Percentiles rank a stretch among this genome's conserved stretches.
phyloP scores from a whole-genome alignment of 2,329 filamentous ascomycete species.

The Leptoxyphium fumago region DNA sequence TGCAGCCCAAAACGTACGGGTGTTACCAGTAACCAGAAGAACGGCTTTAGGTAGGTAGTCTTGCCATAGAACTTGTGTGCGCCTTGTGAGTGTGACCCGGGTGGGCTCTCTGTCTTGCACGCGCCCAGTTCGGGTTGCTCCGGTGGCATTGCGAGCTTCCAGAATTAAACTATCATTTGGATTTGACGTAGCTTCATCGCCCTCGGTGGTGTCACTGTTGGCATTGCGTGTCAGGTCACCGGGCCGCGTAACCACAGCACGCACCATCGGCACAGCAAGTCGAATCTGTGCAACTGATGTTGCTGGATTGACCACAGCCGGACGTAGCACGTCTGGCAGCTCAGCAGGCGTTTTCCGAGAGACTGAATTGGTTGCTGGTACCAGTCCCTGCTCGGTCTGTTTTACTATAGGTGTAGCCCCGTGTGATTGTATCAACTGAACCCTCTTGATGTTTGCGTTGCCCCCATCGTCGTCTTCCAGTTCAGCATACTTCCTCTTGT shows the following conservation, averaged over 20 bases:
- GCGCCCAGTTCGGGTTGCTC: conserved; percentile 43
- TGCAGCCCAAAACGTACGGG: conserved; percentile 72
- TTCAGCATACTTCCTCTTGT: conserved; percentile 70
- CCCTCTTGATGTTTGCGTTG: conserved; percentile 52
- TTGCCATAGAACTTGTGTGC: conserved; percentile 75
- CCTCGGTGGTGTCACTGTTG: conserved; percentile 28
- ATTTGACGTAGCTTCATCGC: conserved; percentile 21
- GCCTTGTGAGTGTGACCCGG: conserved; percentile 65
- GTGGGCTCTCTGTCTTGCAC: conserved; percentile 62
- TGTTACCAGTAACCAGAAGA: conserved; percentile 76
- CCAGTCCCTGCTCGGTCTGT: conserved; percentile 62
- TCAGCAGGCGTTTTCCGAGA: conserved; percentile 27
- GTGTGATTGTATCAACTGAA: conserved; percentile 40
- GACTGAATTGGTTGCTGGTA: conserved; percentile 58
- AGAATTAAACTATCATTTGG: conserved; percentile 51
- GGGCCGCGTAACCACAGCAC: conserved; percentile 67
- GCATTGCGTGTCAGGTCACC: conserved; percentile 49
- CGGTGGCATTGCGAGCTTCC: conserved; percentile 68
- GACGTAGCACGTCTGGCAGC: conserved; percentile 68
- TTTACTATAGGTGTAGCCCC: conserved; percentile 61
- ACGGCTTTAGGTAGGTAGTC: conserved; percentile 80
- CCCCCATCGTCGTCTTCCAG: conserved; percentile 66
- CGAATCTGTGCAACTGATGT: conserved; percentile 71
- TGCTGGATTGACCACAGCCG: conserved; percentile 71
- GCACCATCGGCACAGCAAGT: conserved; percentile 73